Conservation (phyloP, 208 protist genomes). For the Vickermania ingenoplastis region DNA sequence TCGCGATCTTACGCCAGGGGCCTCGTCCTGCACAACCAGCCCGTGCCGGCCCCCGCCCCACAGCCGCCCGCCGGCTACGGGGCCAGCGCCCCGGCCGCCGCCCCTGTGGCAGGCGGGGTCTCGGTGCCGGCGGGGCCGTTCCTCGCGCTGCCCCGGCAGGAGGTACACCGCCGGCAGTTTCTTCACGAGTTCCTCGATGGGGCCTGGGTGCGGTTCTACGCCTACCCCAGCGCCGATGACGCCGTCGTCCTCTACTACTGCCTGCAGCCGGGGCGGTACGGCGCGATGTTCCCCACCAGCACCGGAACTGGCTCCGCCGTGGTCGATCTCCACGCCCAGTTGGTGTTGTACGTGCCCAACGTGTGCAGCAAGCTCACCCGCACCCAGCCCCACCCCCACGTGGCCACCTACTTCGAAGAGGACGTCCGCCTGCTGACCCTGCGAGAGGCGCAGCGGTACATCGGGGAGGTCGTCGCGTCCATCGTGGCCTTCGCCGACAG, state of each 20-base stretch:
- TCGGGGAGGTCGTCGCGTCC: constrained; percentile 55
- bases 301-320: constrained; percentile 71
- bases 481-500: constrained; percentile 73
- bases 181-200: constrained; percentile 75
- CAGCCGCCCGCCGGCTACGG: not conserved
- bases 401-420: constrained; percentile 83
- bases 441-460: constrained; percentile 59
- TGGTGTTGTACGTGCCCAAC: constrained; percentile 77
- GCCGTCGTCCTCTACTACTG: constrained; percentile 79
- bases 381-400: constrained; percentile 78
- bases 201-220: constrained; percentile 81
- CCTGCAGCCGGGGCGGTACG: constrained; percentile 78
- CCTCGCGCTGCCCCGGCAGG: constrained; percentile 60
- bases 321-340: constrained; percentile 69
- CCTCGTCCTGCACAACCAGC: not conserved
- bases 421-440: constrained; percentile 63
- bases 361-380: constrained; percentile 81
- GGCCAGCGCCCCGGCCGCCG: constrained; percentile 5
- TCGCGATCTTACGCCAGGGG: not conserved
- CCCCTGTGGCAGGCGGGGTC: constrained; percentile 3
- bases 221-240: constrained; percentile 65
- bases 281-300: constrained; percentile 76
- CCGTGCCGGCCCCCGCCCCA: not conserved
- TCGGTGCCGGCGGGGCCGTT: constrained; percentile 30
- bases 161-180: constrained; percentile 70